These are phyloP conservation scores for Leccinum olivaceopallidum DNA, from an alignment of 768 basidiomycete genomes.

Conservation along the genomic window DNA sequence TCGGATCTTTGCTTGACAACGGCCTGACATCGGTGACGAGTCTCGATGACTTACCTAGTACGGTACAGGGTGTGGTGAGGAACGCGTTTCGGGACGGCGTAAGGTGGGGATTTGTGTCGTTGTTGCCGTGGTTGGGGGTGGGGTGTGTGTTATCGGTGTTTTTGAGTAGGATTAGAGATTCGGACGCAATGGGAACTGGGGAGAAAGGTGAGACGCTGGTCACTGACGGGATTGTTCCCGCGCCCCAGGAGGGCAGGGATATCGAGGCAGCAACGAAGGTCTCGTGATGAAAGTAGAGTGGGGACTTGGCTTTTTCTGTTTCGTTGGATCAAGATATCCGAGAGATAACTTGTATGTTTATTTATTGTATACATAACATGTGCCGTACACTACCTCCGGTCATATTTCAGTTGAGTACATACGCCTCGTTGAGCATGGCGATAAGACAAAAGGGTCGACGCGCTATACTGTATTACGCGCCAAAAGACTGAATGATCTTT, in stretches of 20 bases:
- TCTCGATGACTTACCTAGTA: constrained; percentile 38
- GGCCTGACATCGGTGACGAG: constrained; percentile 37
- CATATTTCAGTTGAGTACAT: not conserved
- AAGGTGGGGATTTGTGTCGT: constrained; percentile 45
- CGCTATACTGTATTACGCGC: not conserved
- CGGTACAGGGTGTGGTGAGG: constrained; percentile 36
- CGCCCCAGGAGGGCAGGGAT: not conserved
- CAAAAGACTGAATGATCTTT: constrained; percentile 53
- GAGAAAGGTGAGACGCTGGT: not conserved
- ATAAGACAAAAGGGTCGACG: not conserved
- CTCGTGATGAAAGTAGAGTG: not conserved
- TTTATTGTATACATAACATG: not conserved
- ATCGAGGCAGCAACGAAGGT: not conserved
- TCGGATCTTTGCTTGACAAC: constrained; percentile 26
- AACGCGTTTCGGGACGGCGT: constrained; percentile 44
- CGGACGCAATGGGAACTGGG: not conserved
- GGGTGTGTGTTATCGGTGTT: constrained; percentile 38
- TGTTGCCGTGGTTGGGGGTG: constrained; percentile 49
- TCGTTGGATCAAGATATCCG: not conserved
- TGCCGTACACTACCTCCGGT: not conserved
- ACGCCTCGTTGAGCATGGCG: not conserved
- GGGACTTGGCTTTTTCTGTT: not conserved
- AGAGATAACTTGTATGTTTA: not conserved
- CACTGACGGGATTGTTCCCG: not conserved
- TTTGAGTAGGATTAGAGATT: constrained; percentile 39